Evolutionary conservation across 768 basidiomycete species (phyloP).

Genomic region (Ephemerocybe angulata): DNA sequence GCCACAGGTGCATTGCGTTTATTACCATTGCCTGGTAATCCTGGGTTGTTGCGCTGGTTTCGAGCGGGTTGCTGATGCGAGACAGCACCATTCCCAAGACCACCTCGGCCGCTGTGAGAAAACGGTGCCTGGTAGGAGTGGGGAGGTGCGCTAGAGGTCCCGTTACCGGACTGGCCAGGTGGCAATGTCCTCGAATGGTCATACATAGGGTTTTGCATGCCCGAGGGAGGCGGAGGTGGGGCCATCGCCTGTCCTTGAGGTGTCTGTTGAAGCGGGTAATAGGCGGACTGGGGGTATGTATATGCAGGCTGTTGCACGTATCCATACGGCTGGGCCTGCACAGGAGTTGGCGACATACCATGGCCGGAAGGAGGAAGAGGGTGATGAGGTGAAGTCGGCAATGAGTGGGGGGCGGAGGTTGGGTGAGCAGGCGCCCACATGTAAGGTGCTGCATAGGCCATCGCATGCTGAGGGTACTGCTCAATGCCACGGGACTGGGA

Average conservation of each 20-base stretch:
- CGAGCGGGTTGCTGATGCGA: slow-evolving; percentile 13
- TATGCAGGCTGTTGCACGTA: slow-evolving; percentile 12
- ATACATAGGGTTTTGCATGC: slow-evolving; percentile 14
- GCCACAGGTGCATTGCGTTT: slow-evolving; percentile 35
- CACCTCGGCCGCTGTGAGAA: slow-evolving; percentile 15
- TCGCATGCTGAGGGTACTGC: slow-evolving; percentile 12
- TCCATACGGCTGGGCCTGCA: slow-evolving; percentile 13
- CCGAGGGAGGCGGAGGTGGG: slow-evolving; percentile 18
- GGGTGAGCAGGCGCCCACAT: slow-evolving; percentile 14
- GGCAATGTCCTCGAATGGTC: slow-evolving; percentile 15
- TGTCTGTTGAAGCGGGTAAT: slow-evolving; percentile 24
- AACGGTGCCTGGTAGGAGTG: slow-evolving; percentile 15
- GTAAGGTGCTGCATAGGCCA: slow-evolving; percentile 11
- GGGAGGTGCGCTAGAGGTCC: slow-evolving; percentile 17
- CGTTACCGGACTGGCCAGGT: slow-evolving; percentile 14
- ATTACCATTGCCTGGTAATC: slow-evolving; percentile 25
- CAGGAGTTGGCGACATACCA: slow-evolving; percentile 14
- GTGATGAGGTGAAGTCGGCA: slow-evolving; percentile 11
- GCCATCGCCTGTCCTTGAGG: slow-evolving; percentile 24
- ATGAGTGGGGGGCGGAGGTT: slow-evolving; percentile 13
- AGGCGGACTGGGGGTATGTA: slow-evolving; percentile 18
- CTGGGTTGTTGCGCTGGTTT: slow-evolving; percentile 15
- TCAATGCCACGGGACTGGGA: slow-evolving; percentile 13
- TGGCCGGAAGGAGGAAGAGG: not conserved
- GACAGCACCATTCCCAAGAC: slow-evolving; percentile 22